Base-by-base conservation (phyloP, 2,329 filamentous ascomycete species). In the Tolypocladium inflatum region DNA sequence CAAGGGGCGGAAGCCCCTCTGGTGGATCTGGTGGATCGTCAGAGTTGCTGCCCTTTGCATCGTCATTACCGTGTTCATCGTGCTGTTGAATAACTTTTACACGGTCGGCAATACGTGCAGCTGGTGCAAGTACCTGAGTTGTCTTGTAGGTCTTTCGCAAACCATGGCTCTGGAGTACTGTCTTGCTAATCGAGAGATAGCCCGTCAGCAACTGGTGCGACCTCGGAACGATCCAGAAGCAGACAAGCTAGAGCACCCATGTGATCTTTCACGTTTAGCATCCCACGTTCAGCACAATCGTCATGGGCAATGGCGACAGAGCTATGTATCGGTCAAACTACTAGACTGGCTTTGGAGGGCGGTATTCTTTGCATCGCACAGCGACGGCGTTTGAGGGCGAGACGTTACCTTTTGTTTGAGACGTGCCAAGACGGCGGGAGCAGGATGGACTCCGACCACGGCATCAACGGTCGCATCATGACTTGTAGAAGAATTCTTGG, bases 11-110 rank as follows among this genome's bases (percentile, higher is more conserved):
- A 96, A 96, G 71, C 88, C 89, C 26, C 79, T 96, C 9, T 99
- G 94, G 94, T 99, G 94, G 94, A 88, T 78, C 7, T 99, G 94
- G 94, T 97, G 93, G 93, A 73, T 96, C 26, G 80, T 97, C 35
- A 84, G 94, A 21, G 89, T 83, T 1, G 90, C 82, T 0, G 87
- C 88, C 30, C 76, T 99, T 55, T 81, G 96, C 9, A 81, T 86
- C n/a, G 88, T 92, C 39, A 78, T 96, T 41, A 81, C 96, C 45
- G 87, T 88, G 1, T 97, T 97, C 70, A 89, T 96, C 61, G 76
- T 97, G 51, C 78, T 99, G 56, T 73, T 97, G 60, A 86, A 91
- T 70, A 94, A 97, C 75, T 99, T 99, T 71, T 97, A 97, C 74
- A 83, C 83, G 62, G 86, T 87, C 71, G 81, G 83, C 59, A 84